These are phyloP conservation scores for Onygenales sp. DNA, from an alignment of 2,329 filamentous ascomycete species.

Conservation along the genomic window DNA sequence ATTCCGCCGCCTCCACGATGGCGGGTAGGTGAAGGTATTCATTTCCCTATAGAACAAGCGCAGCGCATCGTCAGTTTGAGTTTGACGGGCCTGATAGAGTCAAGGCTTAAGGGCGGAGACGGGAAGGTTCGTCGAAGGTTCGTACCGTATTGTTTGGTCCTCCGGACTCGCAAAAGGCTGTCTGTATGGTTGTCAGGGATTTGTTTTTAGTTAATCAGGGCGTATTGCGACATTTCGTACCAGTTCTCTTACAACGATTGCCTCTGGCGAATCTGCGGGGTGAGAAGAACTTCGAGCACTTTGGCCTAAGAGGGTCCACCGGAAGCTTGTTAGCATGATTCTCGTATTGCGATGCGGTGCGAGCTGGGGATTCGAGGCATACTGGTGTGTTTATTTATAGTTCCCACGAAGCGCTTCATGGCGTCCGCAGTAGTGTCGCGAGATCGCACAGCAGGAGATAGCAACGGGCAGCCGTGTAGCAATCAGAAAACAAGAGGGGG, in stretches of 20 bases:
- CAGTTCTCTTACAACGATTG: constrained; percentile 30
- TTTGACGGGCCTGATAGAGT: not conserved
- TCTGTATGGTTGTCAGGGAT: constrained; percentile 37
- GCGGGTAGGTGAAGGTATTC: constrained; percentile 87
- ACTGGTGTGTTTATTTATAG: constrained; percentile 24
- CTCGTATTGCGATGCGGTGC: not conserved
- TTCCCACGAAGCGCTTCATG: constrained; percentile 31
- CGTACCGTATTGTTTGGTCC: constrained; percentile 37
- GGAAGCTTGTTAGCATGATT: not conserved
- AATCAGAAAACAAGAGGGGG: no score
- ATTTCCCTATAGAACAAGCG: constrained; percentile 50
- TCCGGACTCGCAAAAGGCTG: constrained; percentile 71
- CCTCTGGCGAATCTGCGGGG: constrained; percentile 30
- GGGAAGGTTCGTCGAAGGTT: not conserved
- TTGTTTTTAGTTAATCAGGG: constrained; percentile 1
- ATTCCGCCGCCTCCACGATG: constrained; percentile 92
- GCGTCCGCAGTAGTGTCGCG: not conserved
- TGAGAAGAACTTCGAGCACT: constrained; percentile 16
- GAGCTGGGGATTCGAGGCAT: constrained; percentile 7
- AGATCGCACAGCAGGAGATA: no score
- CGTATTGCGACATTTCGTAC: constrained; percentile 18
- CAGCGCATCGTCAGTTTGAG: not conserved
- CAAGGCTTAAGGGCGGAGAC: no score
- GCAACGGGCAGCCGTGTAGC: no score
- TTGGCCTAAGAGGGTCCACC: constrained; percentile 1